These are phyloP conservation scores for Inga laurina DNA, from an alignment of 306 rosid genomes.

Conservation along the genomic window DNA sequence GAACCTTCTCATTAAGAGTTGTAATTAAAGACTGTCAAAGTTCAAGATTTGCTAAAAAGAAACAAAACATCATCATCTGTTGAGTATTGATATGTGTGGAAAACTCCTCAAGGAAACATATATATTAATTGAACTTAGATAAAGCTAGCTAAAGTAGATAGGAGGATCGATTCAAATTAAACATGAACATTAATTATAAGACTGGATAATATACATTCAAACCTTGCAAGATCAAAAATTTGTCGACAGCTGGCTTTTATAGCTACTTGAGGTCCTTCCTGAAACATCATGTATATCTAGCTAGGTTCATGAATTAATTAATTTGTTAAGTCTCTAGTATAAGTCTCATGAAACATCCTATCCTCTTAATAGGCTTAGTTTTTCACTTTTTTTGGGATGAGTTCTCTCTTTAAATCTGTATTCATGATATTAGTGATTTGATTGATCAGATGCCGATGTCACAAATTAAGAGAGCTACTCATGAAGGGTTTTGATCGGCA, in stretches of 20 bases:
- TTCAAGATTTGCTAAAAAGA: neutral
- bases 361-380: too few relatives aligned
- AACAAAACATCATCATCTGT: neutral
- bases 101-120: neutral
- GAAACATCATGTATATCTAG: neutral
- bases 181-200: neutral
- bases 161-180: neutral
- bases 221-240: neutral
- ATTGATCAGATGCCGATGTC: neutral
- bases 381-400: too few relatives aligned
- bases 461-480: neutral
- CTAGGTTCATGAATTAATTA: neutral
- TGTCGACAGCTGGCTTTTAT: neutral
- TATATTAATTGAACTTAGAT: neutral
- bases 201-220: neutral
- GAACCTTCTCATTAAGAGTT: neutral
- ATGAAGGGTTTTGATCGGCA: neutral
- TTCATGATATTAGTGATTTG: neutral
- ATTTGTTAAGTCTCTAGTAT: neutral
- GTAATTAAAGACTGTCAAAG: neutral
- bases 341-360: neutral
- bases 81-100: neutral
- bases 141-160: neutral
- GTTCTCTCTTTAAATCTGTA: neutral
- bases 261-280: neutral